phyloP scores from a whole-genome alignment of 306 rosid species.

The Dalbergia cochinchinensis region DNA sequence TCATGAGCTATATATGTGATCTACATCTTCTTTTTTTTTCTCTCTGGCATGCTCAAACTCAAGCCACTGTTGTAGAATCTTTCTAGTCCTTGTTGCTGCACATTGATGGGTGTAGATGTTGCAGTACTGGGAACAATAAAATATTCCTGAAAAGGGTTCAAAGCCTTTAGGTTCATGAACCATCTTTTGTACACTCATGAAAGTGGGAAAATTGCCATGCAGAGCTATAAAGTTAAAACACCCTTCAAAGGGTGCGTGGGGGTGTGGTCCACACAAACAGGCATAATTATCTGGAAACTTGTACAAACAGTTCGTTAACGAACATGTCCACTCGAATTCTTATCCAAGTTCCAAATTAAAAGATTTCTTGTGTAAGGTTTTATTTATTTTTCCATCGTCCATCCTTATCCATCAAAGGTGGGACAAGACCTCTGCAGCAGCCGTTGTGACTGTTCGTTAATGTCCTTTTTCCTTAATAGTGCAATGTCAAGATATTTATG shows the following conservation, averaged over 20 bases:
- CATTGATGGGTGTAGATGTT: slow-evolving; percentile 40
- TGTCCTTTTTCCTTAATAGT: neutral
- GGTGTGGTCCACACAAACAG: slow-evolving; percentile 49
- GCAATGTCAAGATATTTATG: slow-evolving; percentile 11
- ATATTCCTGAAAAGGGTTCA: slow-evolving; percentile 32
- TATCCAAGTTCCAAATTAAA: slow-evolving; percentile 45
- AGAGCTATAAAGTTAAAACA: slow-evolving; percentile 46
- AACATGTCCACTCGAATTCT: slow-evolving; percentile 58
- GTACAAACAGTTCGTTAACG: slow-evolving; percentile 42
- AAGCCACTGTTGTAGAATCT: slow-evolving; percentile 5
- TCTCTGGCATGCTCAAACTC: neutral
- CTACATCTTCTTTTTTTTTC: neutral
- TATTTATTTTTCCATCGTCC: slow-evolving; percentile 32
- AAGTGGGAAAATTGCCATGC: slow-evolving; percentile 45
- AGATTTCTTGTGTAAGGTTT: slow-evolving; percentile 29
- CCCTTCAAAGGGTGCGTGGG: slow-evolving; percentile 15
- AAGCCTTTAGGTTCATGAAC: slow-evolving; percentile 29
- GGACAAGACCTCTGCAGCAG: slow-evolving; percentile 36
- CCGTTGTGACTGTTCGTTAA: slow-evolving; percentile 39
- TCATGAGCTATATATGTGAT: neutral
- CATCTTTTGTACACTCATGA: slow-evolving; percentile 18
- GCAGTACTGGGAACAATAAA: slow-evolving; percentile 33
- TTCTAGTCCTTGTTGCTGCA: neutral
- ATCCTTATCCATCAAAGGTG: slow-evolving; percentile 52
- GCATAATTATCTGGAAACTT: slow-evolving; percentile 47